Conservation (phyloP, 805 yeast species). For the Metschnikowia cerradonensis region DNA sequence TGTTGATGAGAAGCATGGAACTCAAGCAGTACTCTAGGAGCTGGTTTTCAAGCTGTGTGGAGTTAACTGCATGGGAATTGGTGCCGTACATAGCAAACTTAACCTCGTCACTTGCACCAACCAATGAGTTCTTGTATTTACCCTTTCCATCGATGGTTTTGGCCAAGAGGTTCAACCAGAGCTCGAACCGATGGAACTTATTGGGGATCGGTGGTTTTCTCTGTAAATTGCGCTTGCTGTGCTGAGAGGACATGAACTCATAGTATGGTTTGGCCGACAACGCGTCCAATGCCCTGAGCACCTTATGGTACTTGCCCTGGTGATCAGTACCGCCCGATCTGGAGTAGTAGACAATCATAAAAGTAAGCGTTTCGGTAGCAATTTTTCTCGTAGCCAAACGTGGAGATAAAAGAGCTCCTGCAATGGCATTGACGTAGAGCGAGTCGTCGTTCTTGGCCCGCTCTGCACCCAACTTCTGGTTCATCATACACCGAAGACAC, state of each 20-base stretch:
- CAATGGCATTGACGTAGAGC: conserved; percentile 52
- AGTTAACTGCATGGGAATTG: conserved; percentile 36
- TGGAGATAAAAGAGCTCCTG: conserved; percentile 72
- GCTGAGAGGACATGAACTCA: conserved; percentile 24
- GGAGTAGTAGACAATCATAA: conserved; percentile 40
- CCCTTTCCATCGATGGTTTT: conserved; percentile 81
- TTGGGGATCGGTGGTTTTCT: conserved; percentile 35
- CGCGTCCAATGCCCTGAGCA: conserved; percentile 49
- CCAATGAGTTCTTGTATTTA: conserved; percentile 75
- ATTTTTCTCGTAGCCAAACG: conserved; percentile 70
- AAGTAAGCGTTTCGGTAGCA: conserved; percentile 70
- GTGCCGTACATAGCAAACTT: conserved; percentile 27
- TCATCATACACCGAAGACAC: conserved; percentile 71
- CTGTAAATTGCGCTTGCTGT: conserved; percentile 26
- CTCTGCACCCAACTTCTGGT: conserved; percentile 58
- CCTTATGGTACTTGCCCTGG: conserved; percentile 51
- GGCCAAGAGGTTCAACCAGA: conserved; percentile 67
- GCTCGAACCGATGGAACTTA: conserved; percentile 51
- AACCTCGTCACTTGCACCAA: conserved; percentile 86
- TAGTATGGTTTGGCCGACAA: conserved; percentile 37
- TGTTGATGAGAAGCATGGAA: conserved; percentile 66
- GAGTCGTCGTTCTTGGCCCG: conserved; percentile 46
- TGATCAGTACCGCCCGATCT: conserved; percentile 22
- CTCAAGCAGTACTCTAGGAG: conserved; percentile 68
- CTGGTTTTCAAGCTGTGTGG: conserved; percentile 50